Evolutionary conservation across 2,329 filamentous ascomycete species (phyloP).

Genomic region (Beauveria brongniartii): DNA sequence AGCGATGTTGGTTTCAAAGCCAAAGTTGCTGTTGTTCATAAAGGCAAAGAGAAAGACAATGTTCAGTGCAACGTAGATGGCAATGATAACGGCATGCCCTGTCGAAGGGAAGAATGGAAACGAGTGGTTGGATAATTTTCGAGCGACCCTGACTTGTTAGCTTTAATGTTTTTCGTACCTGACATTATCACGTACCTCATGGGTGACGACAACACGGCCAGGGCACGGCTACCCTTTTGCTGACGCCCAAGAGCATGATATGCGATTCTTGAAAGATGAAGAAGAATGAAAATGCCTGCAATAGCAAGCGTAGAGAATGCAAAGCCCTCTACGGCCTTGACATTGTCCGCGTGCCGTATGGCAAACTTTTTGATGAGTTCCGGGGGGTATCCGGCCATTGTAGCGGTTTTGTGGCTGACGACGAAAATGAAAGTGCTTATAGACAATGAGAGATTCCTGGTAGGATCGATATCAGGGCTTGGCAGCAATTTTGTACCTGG

Average conservation of each 20-base stretch:
- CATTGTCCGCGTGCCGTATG: not conserved
- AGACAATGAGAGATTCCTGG: not conserved
- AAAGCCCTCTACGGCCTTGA: constrained; percentile 4
- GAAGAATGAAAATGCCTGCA: not conserved
- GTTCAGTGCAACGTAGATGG: constrained; percentile 27
- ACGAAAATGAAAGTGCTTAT: not conserved
- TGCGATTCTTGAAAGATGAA: not conserved
- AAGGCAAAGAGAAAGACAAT: constrained; percentile 25
- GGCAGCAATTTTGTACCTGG: not conserved
- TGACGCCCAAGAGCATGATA: not conserved
- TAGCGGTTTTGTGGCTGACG: not conserved
- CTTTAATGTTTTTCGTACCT: not conserved
- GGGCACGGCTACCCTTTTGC: not conserved
- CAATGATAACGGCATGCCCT: constrained; percentile 24
- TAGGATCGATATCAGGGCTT: too few species aligned
- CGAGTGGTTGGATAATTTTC: constrained; percentile 21
- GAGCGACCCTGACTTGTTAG: constrained; percentile 18
- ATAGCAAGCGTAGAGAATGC: not conserved
- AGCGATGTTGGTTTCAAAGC: constrained; percentile 26
- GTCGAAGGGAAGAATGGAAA: constrained; percentile 22
- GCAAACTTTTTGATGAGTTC: not conserved
- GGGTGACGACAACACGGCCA: not conserved
- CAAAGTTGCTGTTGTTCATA: constrained; percentile 23
- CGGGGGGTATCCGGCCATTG: not conserved
- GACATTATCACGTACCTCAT: not conserved